Percentiles rank a stretch among this genome's conserved stretches.
Evolutionary conservation across 257 asterid species (phyloP).

Genomic region (Schizonepeta tenuifolia): DNA sequence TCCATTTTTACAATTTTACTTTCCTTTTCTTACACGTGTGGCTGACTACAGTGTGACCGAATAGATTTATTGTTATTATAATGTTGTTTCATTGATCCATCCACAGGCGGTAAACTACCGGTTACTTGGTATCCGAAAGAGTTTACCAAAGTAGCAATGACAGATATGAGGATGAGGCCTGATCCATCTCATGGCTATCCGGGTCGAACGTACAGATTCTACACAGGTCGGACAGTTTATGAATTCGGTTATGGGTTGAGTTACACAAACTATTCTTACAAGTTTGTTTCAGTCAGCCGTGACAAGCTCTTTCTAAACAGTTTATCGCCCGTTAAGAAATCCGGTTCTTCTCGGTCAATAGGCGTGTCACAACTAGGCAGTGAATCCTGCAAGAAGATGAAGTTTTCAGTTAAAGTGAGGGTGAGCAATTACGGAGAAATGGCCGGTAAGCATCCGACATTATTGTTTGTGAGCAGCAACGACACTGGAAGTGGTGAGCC

Average conservation of each 20-base stretch:
- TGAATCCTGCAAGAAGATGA: conserved; percentile 39
- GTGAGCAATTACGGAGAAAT: conserved; percentile 50
- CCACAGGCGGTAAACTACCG: conserved; percentile 67
- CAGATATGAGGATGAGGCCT: conserved; percentile 82
- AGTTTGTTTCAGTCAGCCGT: conserved; percentile 42
- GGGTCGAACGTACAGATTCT: conserved; percentile 75
- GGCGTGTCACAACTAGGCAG: conserved; percentile 45
- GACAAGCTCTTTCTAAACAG: conserved; percentile 35
- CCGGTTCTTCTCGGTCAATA: conserved; percentile 15
- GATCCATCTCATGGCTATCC: conserved; percentile 60
- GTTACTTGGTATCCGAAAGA: conserved; percentile 77
- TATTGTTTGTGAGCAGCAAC: conserved; percentile 44
- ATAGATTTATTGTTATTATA: no score
- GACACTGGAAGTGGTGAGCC: conserved; percentile 36
- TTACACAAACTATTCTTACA: conserved; percentile 58
- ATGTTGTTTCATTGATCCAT: conserved; percentile 20
- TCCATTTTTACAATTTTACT: no score
- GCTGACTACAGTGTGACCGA: no score
- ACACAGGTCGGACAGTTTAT: conserved; percentile 60
- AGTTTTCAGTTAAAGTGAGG: conserved; percentile 42
- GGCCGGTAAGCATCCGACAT: conserved; percentile 56
- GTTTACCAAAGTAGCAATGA: conserved; percentile 59
- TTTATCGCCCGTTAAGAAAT: background rate
- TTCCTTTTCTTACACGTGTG: no score
- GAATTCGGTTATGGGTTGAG: conserved; percentile 76